Evolutionary conservation across 139 green algal species (phyloP).

Genomic region (Chlorella sp.): DNA sequence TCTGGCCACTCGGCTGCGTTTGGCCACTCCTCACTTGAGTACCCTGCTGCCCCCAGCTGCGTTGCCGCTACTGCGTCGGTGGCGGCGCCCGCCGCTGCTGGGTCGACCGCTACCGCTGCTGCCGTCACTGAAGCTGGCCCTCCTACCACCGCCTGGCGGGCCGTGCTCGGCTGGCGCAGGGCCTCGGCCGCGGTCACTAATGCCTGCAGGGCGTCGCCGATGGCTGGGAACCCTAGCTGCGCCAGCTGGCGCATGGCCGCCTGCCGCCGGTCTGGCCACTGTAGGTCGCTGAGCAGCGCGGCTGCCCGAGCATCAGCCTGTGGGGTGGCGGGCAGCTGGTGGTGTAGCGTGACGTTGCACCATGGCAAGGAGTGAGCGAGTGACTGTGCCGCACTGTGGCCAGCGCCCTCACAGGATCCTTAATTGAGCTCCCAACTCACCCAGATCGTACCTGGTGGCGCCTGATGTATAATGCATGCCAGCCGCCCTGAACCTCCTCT

Average conservation of each 20-base stretch:
- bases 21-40: not conserved
- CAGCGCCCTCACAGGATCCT: no score
- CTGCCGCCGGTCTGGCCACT: not conserved
- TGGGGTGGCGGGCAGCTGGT: no score
- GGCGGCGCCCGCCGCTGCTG: not conserved
- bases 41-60: not conserved
- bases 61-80: not conserved
- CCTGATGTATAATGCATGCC: not conserved
- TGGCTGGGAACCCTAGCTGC: not conserved
- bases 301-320: slow-evolving; percentile 3
- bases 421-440: no score
- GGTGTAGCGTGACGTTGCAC: no score
- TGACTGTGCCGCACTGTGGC: no score
- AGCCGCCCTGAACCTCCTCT: not conserved
- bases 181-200: not conserved
- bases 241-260: not conserved
- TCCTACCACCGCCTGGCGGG: no score
- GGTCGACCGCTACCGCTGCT: no score
- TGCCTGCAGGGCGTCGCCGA: not conserved
- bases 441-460: not conserved
- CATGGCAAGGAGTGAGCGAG: no score
- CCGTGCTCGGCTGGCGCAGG: not conserved
- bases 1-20: not conserved
- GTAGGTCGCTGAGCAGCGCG: not conserved
- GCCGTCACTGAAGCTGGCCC: no score